phyloP scores from a whole-genome alignment of 2,329 filamentous ascomycete genomes.

The Aspergillus pseudoviridinutans region DNA sequence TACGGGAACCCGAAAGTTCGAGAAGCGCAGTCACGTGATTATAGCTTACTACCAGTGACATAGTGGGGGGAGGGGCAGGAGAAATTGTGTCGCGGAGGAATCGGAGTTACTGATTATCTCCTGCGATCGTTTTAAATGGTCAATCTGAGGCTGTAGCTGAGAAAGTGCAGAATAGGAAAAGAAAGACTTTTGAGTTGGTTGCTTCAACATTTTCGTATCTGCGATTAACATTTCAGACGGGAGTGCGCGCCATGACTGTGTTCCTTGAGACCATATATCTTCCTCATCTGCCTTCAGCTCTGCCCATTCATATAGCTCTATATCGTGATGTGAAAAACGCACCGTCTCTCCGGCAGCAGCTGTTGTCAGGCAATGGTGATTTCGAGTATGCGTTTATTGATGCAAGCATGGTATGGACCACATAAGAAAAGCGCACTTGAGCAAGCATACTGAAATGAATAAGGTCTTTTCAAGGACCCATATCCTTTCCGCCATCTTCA shows the following conservation, averaged over 20 bases:
- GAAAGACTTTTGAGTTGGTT: neutral
- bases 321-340: slow-evolving; percentile 77
- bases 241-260: slow-evolving; percentile 22
- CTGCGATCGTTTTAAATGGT: neutral
- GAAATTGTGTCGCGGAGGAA: neutral
- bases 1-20: slow-evolving; percentile 34
- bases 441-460: slow-evolving; percentile 5
- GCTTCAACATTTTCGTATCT: neutral
- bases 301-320: slow-evolving; percentile 68
- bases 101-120: neutral
- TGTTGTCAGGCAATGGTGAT: slow-evolving; percentile 75
- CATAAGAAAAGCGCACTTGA: neutral
- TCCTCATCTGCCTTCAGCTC: slow-evolving; percentile 66
- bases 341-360: slow-evolving; percentile 71
- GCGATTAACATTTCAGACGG: neutral
- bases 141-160: neutral
- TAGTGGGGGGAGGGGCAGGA: slow-evolving; percentile 14
- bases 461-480: slow-evolving; percentile 70
- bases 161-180: neutral
- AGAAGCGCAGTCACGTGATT: slow-evolving; percentile 27
- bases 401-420: slow-evolving; percentile 62
- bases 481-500: slow-evolving; percentile 70
- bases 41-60: slow-evolving; percentile 11
- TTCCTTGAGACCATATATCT: slow-evolving; percentile 63
- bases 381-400: slow-evolving; percentile 96